Base-by-base conservation (phyloP, 345 rosid species). In the Ricinus communis region DNA sequence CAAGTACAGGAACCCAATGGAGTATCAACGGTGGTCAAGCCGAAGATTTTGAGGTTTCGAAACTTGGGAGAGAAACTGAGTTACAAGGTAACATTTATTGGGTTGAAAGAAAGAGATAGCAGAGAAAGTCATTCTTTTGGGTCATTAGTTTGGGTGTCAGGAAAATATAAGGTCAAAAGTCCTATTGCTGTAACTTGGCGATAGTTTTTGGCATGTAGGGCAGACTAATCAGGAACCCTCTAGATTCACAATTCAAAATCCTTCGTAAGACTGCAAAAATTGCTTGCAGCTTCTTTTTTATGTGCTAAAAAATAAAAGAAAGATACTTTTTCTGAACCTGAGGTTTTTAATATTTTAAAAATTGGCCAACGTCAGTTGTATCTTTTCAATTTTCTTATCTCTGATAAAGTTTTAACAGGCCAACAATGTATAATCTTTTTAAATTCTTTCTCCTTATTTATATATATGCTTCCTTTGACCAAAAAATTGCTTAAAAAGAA, bases 141-240 rank as follows among this genome's bases (percentile, higher is more conserved):
- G 59, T 81, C 86, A 8, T 68, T 91, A 38, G 75, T 75, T 49
- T 91, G 97, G 97, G 67, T 76, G 54, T 88, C 85, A 15, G 88
- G 86, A 19, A 82, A 60, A 38, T 74, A 84, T 60, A 66, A 5
- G 16, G 93, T 91, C 40, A 84, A 89, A 79, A 91, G 93, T 69
- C 90, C 97, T 13, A 58, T 91, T 3, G 92, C 91, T 0, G 90
- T 81, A 18, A 75, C 87, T n/a, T 93, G 96, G 94, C 54, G 63
- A 41, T 63, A 78, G 65, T 28, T 43, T 51, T 36, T 18, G 8
- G 57, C 11, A 18, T 50, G 22, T 21, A 28, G 36, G 0, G n/a
- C 59, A 53, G 61, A 38, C 61, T 61, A 15, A 28, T 52, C 65
- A 57, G 56, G 45, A 63, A 25, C 3, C 4, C 8, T 3, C 14